Evolutionary conservation across 75 land plant species (phyloP).

Genomic region (Pinus tabuliformis): DNA sequence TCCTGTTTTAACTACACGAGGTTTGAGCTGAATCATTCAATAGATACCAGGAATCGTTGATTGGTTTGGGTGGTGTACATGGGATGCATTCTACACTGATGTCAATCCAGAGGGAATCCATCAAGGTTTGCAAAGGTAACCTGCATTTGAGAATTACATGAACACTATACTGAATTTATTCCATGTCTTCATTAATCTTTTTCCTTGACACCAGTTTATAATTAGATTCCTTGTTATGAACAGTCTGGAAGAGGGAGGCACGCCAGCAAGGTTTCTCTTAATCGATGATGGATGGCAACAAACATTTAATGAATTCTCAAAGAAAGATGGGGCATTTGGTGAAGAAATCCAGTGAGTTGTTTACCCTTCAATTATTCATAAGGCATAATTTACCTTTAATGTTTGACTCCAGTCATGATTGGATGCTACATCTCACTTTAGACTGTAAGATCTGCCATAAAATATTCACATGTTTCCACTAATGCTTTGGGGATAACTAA

Average conservation of each 20-base stretch:
- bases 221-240: slow-evolving; percentile 7
- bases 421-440: background rate
- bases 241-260: slow-evolving; percentile 60
- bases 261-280: slow-evolving; percentile 59
- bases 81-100: slow-evolving; percentile 77
- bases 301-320: slow-evolving; percentile 41
- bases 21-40: background rate
- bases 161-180: background rate
- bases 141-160: background rate
- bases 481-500: background rate
- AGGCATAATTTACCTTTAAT: background rate
- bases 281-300: slow-evolving; percentile 86
- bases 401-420: background rate
- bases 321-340: slow-evolving; percentile 34
- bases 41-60: slow-evolving; percentile 76
- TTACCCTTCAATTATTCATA: background rate
- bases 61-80: slow-evolving; percentile 87
- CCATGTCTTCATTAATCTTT: background rate
- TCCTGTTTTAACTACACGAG: background rate
- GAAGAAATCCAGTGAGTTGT: slow-evolving; percentile 31
- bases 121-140: slow-evolving; percentile 57
- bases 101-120: slow-evolving; percentile 61
- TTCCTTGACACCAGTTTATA: background rate
- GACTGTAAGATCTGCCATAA: too few species aligned
- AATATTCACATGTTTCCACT: background rate